Conservation (phyloP, 352 stramenopile genomes). For the Phytopythium sindhum region DNA sequence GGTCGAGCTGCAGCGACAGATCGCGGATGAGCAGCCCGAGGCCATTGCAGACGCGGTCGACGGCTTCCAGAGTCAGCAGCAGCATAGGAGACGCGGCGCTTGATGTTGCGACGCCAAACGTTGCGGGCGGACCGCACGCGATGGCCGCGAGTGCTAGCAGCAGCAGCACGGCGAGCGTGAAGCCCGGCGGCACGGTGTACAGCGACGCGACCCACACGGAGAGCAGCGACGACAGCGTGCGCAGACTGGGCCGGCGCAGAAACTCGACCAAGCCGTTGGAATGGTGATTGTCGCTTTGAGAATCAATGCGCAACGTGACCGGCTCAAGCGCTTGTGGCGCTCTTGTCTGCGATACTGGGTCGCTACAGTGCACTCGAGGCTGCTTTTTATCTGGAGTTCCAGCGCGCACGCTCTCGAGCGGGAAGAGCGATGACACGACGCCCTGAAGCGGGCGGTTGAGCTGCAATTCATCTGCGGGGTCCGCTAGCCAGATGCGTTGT, state of each 20-base stretch:
- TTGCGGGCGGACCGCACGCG: slow-evolving; percentile 44
- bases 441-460: slow-evolving; percentile 68
- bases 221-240: slow-evolving; percentile 64
- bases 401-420: slow-evolving; percentile 33
- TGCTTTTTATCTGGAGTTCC: slow-evolving; percentile 46
- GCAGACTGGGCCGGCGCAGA: slow-evolving; percentile 36
- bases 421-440: slow-evolving; percentile 57
- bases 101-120: slow-evolving; percentile 27
- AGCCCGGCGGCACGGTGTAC: slow-evolving; percentile 59
- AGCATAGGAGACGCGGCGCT: slow-evolving; percentile 32
- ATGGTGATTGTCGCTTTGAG: not conserved
- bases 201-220: slow-evolving; percentile 69
- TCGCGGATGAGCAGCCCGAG: slow-evolving; percentile 61
- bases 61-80: slow-evolving; percentile 30
- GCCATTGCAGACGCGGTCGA: slow-evolving; percentile 62
- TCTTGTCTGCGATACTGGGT: not conserved
- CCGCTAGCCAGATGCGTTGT: slow-evolving; percentile 25
- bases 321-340: not conserved
- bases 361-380: not conserved
- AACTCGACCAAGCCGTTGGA: slow-evolving; percentile 12
- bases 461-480: slow-evolving; percentile 31
- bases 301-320: not conserved
- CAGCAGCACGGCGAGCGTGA: slow-evolving; percentile 68
- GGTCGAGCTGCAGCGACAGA: slow-evolving; percentile 56
- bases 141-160: slow-evolving; percentile 60